Conservation (phyloP, 176 grass and related monocot species). For the Musa troglodytarum region DNA sequence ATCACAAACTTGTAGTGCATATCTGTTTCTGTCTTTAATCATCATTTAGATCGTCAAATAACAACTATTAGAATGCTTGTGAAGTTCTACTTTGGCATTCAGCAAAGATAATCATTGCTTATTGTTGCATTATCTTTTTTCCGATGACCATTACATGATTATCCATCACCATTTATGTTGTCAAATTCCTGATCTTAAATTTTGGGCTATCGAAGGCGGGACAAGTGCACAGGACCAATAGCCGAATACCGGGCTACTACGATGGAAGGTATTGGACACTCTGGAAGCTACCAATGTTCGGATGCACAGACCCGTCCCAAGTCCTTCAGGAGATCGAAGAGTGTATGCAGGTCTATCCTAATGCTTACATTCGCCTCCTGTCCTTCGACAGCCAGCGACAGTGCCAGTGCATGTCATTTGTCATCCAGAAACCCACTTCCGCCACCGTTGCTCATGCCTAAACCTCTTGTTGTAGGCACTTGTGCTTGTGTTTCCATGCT, state of each 20-base stretch:
- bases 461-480: not conserved
- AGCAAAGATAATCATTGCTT: no score
- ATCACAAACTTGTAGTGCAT: no score
- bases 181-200: not conserved
- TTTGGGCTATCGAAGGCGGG: constrained; percentile 25
- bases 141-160: not conserved
- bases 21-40: no score
- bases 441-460: not conserved
- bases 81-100: no score
- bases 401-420: constrained; percentile 61
- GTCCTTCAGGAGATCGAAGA: constrained; percentile 38
- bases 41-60: no score
- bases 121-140: not conserved
- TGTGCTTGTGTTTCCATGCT: no score
- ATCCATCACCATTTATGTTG: not conserved
- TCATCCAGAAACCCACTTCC: constrained; percentile 40
- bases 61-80: no score
- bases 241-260: constrained; percentile 54
- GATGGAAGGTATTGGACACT: constrained; percentile 62
- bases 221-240: constrained; percentile 39
- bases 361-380: constrained; percentile 47
- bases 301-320: constrained; percentile 43
- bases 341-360: constrained; percentile 45
- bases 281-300: constrained; percentile 68
- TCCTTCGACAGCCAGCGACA: constrained; percentile 40